Evolutionary conservation across 2,329 filamentous ascomycete species (phyloP).

Genomic region (Colletotrichum sidae): DNA sequence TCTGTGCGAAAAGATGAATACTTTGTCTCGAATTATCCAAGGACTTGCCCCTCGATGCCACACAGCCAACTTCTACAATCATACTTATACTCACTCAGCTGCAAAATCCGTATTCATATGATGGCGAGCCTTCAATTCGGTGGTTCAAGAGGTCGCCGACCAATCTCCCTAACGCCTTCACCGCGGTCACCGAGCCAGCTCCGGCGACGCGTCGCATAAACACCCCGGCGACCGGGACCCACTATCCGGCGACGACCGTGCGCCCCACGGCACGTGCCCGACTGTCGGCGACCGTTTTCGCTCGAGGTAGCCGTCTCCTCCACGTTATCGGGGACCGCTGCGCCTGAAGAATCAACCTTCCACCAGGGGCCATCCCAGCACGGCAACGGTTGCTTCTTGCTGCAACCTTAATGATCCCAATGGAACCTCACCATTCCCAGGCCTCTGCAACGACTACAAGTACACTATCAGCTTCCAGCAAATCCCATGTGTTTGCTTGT

Average conservation of each 20-base stretch:
- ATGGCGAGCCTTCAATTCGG: too few relatives aligned
- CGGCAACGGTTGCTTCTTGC: constrained; percentile 1
- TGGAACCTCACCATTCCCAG: background rate
- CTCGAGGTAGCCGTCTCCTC: constrained; percentile 16
- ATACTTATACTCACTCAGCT: too few relatives aligned
- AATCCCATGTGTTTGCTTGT: too few relatives aligned
- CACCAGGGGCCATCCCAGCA: background rate
- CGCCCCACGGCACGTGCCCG: constrained; percentile 19
- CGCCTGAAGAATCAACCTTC: background rate
- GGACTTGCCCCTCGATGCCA: too few relatives aligned
- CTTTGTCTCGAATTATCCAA: background rate
- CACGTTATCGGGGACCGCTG: background rate
- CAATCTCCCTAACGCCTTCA: background rate
- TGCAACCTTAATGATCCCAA: constrained; percentile 26
- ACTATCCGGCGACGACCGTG: constrained; percentile 30
- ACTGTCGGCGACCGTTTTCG: constrained; percentile 27
- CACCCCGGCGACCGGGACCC: constrained; percentile 19
- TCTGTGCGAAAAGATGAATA: background rate
- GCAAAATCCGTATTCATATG: too few relatives aligned
- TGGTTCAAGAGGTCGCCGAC: too few relatives aligned
- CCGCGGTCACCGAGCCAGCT: constrained; percentile 11
- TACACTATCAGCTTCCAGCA: too few relatives aligned
- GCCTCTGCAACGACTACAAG: too few relatives aligned
- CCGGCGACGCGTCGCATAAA: background rate
- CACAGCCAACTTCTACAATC: too few relatives aligned